phyloP scores from a whole-genome alignment of 2,329 filamentous ascomycete genomes.

The Plenodomus biglobosus region DNA sequence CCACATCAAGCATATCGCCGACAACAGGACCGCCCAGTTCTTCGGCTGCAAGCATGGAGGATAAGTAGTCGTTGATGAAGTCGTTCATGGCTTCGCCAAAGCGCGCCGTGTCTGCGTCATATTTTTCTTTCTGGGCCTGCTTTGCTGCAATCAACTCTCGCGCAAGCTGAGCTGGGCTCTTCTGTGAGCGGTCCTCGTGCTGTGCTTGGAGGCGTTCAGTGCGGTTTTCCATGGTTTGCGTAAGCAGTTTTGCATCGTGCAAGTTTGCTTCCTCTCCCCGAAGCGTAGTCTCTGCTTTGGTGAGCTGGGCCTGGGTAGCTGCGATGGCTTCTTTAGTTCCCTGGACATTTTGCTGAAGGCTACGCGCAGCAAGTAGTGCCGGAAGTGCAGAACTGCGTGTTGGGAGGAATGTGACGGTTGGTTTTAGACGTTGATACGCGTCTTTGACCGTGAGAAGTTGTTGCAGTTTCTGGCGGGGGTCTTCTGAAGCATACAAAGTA shows the following conservation, averaged over 20 bases:
- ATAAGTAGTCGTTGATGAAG: conserved; percentile 72
- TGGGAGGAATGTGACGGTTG: conserved; percentile 66
- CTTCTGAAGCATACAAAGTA: conserved; percentile 37
- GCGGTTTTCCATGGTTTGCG: conserved; percentile 55
- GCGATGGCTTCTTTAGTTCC: conserved; percentile 64
- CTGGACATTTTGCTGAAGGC: conserved; percentile 63
- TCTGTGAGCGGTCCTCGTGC: conserved; percentile 59
- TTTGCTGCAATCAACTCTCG: conserved; percentile 65
- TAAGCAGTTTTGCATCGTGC: conserved; percentile 52
- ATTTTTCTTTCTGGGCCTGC: conserved; percentile 59
- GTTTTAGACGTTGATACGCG: conserved; percentile 66
- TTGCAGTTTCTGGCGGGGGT: conserved; percentile 40
- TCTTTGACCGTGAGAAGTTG: conserved; percentile 59
- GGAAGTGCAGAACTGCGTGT: conserved; percentile 68
- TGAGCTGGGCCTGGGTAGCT: conserved; percentile 46
- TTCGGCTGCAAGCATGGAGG: conserved; percentile 77
- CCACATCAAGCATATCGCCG: conserved; percentile 69
- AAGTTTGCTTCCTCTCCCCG: conserved; percentile 51
- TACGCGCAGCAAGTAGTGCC: conserved; percentile 69
- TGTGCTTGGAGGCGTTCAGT: conserved; percentile 62
- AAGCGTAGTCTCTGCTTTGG: conserved; percentile 43
- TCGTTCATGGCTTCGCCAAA: conserved; percentile 65
- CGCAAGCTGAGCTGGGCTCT: conserved; percentile 63
- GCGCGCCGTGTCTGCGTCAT: conserved; percentile 62
- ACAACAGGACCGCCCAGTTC: conserved; percentile 81